Conservation (phyloP, 345 rosid genomes). For the Acer negundo region DNA sequence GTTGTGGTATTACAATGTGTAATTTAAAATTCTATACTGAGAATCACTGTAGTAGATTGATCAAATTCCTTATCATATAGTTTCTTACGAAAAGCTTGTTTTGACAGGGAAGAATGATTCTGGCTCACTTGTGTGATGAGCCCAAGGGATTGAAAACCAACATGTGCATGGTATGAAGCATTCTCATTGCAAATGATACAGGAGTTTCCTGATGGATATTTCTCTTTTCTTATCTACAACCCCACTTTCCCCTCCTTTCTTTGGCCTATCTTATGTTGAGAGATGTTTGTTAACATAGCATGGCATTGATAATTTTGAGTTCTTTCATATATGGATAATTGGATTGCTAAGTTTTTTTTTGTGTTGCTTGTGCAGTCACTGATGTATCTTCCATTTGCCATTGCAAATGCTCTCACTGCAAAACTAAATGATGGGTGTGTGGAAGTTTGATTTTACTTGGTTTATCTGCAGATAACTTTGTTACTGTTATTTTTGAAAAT, state of each 20-base stretch:
- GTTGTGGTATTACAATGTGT: neutral
- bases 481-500: neutral
- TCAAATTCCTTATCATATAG: neutral
- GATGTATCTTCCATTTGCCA: slow-evolving; percentile 87
- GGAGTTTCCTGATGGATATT: neutral
- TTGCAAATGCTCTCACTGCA: slow-evolving; percentile 93
- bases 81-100: slow-evolving; percentile 24
- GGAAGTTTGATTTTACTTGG: slow-evolving; percentile 10
- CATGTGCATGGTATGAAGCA: slow-evolving; percentile 88
- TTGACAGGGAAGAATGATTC: slow-evolving; percentile 98
- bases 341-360: slow-evolving; percentile 20
- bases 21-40: neutral
- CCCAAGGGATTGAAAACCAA: slow-evolving; percentile 98
- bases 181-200: slow-evolving; percentile 9
- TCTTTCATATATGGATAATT: slow-evolving; percentile 2
- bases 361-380: slow-evolving; percentile 62
- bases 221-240: neutral
- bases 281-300: slow-evolving; percentile 1
- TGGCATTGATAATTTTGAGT: neutral
- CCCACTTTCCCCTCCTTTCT: neutral
- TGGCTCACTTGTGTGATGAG: slow-evolving; percentile 98
- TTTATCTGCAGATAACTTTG: neutral
- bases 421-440: slow-evolving; percentile 92
- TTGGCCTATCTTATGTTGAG: neutral
- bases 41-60: neutral